phyloP scores from a whole-genome alignment of 2,329 filamentous ascomycete genomes.

The Aspergillus novoparasiticus region DNA sequence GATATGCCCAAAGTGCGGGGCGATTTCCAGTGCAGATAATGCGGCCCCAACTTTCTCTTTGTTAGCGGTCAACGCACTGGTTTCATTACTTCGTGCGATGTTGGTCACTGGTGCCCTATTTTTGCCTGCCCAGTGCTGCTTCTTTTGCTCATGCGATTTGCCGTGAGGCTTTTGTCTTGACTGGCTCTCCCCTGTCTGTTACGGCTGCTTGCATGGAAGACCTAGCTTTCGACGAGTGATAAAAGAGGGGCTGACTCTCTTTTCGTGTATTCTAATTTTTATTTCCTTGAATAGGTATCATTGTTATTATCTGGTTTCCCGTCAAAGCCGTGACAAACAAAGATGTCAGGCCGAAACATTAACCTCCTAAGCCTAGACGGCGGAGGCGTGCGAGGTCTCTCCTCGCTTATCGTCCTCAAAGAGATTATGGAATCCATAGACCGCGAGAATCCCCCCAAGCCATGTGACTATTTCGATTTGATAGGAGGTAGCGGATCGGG shows the following conservation, averaged over 20 bases:
- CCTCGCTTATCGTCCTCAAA: slow-evolving; percentile 39
- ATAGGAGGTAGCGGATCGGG: slow-evolving; percentile 44
- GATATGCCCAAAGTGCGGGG: slow-evolving; percentile 3
- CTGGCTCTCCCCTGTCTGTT: neutral
- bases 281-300: neutral
- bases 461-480: slow-evolving; percentile 45
- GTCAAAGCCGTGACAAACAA: neutral
- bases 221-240: neutral
- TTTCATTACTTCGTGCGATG: neutral
- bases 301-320: neutral
- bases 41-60: neutral
- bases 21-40: neutral
- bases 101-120: neutral
- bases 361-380: slow-evolving; percentile 38
- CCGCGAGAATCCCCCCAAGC: slow-evolving; percentile 28
- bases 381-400: slow-evolving; percentile 45
- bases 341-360: slow-evolving; percentile 21
- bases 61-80: neutral
- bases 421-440: slow-evolving; percentile 38
- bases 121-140: neutral
- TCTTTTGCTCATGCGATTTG: neutral
- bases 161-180: too few species aligned
- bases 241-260: neutral
- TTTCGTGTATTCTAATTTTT: neutral
- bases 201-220: neutral